A percentile compares a stretch with the other conserved stretches of the same genome.
Evolutionary conservation across 2,329 filamentous ascomycete species (phyloP).

Genomic region (Colletotrichum spinosum): DNA sequence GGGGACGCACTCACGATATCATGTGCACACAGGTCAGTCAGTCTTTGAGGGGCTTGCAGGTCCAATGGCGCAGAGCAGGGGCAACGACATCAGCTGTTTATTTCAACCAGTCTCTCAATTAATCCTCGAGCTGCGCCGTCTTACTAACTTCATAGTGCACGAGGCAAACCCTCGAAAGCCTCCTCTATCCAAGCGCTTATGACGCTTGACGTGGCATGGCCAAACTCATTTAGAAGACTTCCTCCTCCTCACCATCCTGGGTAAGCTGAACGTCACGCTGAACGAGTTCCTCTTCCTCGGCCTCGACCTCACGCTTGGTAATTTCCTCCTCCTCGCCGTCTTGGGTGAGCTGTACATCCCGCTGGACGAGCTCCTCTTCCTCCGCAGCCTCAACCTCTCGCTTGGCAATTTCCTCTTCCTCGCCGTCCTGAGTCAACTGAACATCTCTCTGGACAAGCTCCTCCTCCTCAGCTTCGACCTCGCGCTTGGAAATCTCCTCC

Average conservation of each 20-base stretch:
- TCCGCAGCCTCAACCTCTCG: not conserved
- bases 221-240: slow-evolving; percentile 9
- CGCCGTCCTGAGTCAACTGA: not conserved
- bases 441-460: too few species aligned
- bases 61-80: too few species aligned
- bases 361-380: slow-evolving; percentile 1
- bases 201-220: not conserved
- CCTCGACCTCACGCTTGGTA: not conserved
- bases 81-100: too few species aligned
- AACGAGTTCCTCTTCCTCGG: slow-evolving; percentile 3
- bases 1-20: too few species aligned
- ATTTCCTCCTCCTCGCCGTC: slow-evolving; percentile 6
- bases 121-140: too few species aligned
- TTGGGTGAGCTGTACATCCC: not conserved
- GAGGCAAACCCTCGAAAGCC: too few species aligned
- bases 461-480: not conserved
- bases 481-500: slow-evolving; percentile 6
- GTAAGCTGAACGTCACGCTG: slow-evolving; percentile 12
- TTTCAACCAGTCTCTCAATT: too few species aligned
- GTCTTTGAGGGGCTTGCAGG: too few species aligned
- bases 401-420: slow-evolving; percentile 13
- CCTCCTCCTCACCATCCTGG: slow-evolving; percentile 5
- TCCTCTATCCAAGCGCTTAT: too few species aligned
- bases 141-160: too few species aligned
- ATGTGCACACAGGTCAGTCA: too few species aligned